phyloP scores from a whole-genome alignment of 2,329 filamentous ascomycete genomes.

The Arachnomyces sp. region DNA sequence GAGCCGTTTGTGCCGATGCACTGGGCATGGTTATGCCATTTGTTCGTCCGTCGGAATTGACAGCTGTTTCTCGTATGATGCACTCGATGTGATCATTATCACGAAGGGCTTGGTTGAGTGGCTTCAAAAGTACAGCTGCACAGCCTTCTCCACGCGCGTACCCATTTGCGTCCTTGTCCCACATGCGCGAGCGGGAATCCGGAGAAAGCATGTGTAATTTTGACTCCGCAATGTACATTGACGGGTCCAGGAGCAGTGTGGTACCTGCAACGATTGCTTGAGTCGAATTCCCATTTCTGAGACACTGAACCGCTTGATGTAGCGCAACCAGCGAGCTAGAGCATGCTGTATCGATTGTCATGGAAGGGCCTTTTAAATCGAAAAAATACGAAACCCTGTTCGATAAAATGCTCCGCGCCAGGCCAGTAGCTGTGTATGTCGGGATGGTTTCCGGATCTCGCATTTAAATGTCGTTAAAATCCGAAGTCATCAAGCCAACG shows the following conservation, averaged over 20 bases:
- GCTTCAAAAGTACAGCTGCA: slow-evolving; percentile 43
- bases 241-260: slow-evolving; percentile 12
- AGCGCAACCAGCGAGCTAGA: slow-evolving; percentile 21
- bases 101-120: slow-evolving; percentile 36
- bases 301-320: slow-evolving; percentile 14
- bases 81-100: slow-evolving; percentile 36
- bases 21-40: slow-evolving; percentile 18
- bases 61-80: slow-evolving; percentile 21
- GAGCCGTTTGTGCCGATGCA: slow-evolving; percentile 22
- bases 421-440: slow-evolving; percentile 21
- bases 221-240: slow-evolving; percentile 12
- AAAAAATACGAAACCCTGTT: slow-evolving; percentile 23
- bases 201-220: slow-evolving; percentile 38
- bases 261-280: slow-evolving; percentile 7
- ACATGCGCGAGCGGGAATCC: slow-evolving; percentile 42
- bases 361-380: slow-evolving; percentile 22
- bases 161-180: slow-evolving; percentile 36
- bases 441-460: slow-evolving; percentile 15
- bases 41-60: slow-evolving; percentile 25
- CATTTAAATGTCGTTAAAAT: slow-evolving; percentile 21
- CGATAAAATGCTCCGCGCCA: slow-evolving; percentile 20
- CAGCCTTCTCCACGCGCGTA: slow-evolving; percentile 46
- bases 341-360: slow-evolving; percentile 22
- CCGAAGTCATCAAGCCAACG: slow-evolving; percentile 22
- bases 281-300: slow-evolving; percentile 16